Base-by-base conservation (phyloP, 2,329 filamentous ascomycete species). In the Fusarium verrucosum region DNA sequence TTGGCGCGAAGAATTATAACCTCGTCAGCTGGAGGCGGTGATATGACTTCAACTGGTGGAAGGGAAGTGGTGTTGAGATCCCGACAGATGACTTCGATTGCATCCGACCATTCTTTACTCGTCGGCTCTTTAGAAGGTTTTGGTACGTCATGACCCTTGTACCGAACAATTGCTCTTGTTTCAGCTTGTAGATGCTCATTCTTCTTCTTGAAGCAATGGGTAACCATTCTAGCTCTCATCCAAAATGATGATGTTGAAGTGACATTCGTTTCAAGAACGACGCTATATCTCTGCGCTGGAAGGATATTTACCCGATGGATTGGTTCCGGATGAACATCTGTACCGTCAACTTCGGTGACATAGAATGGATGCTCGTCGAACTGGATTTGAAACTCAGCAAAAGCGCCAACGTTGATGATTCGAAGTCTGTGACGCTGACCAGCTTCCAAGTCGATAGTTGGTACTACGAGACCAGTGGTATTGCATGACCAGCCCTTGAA, bases 331-430 rank as follows among this genome's bases (percentile, higher is more conserved):
- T 87, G 81, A 2, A 91, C 85, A 32, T 86, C 84, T 2, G 88
- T 86, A 16, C 89, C 90, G 70, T 92, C 90, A 1, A 90, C 87
- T 72, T 92, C 90, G 10, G 89, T 86, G 41, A 92, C 78, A 30
- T 78, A 79, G 73, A 90, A 87, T 1, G 79, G 73, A 66, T 92
- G 90, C 45, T 86, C 84, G 64, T 92, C 90, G 41, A 92, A 81
- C 71, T 86, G 87, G 25, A 92, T 82, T 70, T 92, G 89, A 62
- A 92, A 90, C 71, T 87, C 87, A 3, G 89, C 88, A 70, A 91
- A 91, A 0, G 87, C 88, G 11, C 87, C 90, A 10, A 89, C 84
- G 62, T 92, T 92, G 62, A 91, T 80, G 64, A 92, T 82, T 14
- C 89, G 85, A 44, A 92, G 77, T 38, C 88, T 83, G 66, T 92